phyloP scores from a whole-genome alignment of 2,329 filamentous ascomycete genomes.

The Apiospora malaysiana region DNA sequence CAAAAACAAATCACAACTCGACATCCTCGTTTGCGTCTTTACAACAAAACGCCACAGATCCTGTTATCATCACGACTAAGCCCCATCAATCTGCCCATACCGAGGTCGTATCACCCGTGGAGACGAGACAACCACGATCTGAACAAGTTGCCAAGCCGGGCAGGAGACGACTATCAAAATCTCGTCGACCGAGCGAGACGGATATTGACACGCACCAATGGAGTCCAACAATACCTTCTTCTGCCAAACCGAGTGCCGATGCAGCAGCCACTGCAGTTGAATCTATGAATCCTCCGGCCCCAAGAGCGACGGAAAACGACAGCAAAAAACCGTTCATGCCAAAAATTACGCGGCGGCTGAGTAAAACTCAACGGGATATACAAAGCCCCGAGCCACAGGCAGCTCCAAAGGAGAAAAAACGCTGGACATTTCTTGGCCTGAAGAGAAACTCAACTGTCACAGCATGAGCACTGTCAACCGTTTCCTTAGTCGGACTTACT shows the following conservation, averaged over 20 bases:
- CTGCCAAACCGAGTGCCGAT: background rate
- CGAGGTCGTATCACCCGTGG: background rate
- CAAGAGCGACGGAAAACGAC: background rate
- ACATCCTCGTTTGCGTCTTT: background rate
- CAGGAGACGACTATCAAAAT: slow-evolving; percentile 9
- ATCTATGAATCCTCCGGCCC: background rate
- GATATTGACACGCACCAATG: background rate
- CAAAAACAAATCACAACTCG: slow-evolving; percentile 9
- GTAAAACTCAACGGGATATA: background rate
- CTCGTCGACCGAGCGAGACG: background rate
- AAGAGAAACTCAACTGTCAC: background rate
- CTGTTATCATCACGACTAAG: background rate
- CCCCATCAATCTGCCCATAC: background rate
- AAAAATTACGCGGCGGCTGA: background rate
- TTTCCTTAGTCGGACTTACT: background rate
- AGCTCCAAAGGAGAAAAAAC: background rate
- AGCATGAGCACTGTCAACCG: background rate
- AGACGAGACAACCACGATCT: background rate
- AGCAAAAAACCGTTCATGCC: background rate
- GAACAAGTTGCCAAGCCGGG: background rate
- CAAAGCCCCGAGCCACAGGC: background rate
- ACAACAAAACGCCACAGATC: background rate
- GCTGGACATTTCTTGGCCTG: slow-evolving; percentile 1
- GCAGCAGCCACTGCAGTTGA: background rate
- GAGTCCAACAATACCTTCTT: background rate